phyloP scores from a whole-genome alignment of 2,329 filamentous ascomycete genomes.

The Aspergillus japonicus region DNA sequence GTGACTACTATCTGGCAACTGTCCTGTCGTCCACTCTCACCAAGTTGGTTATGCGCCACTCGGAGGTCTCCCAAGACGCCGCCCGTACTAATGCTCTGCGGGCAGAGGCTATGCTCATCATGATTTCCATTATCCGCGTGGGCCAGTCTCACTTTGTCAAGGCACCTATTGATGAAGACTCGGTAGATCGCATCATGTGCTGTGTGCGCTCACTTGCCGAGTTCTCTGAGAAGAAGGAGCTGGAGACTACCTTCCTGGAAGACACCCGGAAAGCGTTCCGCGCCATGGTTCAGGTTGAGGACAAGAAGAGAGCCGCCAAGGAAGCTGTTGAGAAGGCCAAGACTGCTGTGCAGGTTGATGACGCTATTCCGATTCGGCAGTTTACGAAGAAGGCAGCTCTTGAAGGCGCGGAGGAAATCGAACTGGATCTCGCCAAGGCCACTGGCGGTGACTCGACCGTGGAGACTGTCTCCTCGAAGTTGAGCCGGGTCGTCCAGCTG shows the following conservation, averaged over 20 bases:
- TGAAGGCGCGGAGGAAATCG: constrained; percentile 81
- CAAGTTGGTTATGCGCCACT: constrained; percentile 96
- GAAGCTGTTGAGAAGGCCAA: constrained; percentile 91
- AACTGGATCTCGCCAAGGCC: constrained; percentile 86
- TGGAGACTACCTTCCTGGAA: constrained; percentile 88
- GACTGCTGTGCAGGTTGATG: constrained; percentile 90
- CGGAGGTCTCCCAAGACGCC: constrained; percentile 81
- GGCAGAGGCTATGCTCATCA: constrained; percentile 97
- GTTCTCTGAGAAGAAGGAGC: constrained; percentile 82
- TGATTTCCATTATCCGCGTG: constrained; percentile 97
- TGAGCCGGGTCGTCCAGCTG: constrained; percentile 92
- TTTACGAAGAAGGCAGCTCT: constrained; percentile 84
- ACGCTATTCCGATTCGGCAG: constrained; percentile 89
- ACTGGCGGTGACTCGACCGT: constrained; percentile 82
- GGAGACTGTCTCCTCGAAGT: constrained; percentile 88
- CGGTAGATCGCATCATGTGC: constrained; percentile 97
- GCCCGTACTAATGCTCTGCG: constrained; percentile 90
- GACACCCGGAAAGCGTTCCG: constrained; percentile 95
- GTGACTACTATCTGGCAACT: constrained; percentile 93
- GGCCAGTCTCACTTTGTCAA: constrained; percentile 99
- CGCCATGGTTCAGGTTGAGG: constrained; percentile 94
- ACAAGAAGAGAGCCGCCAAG: constrained; percentile 96
- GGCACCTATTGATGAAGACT: constrained; percentile 94
- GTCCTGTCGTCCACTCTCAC: constrained; percentile 95
- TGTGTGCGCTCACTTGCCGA: constrained; percentile 91